Evolutionary conservation across 495 filamentous ascomycete species (phyloP).

Genomic region (Xylaria nigripes): DNA sequence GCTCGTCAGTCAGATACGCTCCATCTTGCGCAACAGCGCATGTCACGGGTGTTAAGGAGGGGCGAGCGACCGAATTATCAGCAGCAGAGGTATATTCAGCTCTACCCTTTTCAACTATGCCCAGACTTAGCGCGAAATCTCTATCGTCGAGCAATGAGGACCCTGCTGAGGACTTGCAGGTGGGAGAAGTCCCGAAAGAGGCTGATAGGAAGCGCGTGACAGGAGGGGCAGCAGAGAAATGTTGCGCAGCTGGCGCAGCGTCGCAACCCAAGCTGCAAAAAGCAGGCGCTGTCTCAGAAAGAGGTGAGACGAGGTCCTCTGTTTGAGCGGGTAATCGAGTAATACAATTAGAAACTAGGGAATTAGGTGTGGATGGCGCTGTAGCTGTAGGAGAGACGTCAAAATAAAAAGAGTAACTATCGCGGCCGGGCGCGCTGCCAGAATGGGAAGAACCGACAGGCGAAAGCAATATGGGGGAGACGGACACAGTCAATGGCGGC

Average conservation of each 20-base stretch:
- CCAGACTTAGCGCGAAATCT: constrained; percentile 17
- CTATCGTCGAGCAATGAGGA: constrained; percentile 24
- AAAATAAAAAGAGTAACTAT: constrained; percentile 1
- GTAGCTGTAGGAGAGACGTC: neutral
- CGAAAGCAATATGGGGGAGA: constrained; percentile 7
- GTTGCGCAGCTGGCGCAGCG: constrained; percentile 3
- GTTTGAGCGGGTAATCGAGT: constrained; percentile 11
- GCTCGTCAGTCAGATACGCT: constrained; percentile 20
- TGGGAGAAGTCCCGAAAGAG: constrained; percentile 17
- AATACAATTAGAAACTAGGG: constrained; percentile 13
- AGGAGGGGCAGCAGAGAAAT: constrained; percentile 6
- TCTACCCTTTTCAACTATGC: neutral
- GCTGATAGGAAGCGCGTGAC: constrained; percentile 9
- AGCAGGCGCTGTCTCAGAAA: constrained; percentile 21
- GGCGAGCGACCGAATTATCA: constrained; percentile 13
- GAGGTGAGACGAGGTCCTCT: constrained; percentile 20
- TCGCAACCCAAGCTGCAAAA: constrained; percentile 16
- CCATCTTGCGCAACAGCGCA: constrained; percentile 17
- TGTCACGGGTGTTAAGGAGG: constrained; percentile 12
- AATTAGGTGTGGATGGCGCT: constrained; percentile 10
- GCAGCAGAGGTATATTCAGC: neutral
- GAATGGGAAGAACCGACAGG: neutral
- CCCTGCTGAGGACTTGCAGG: constrained; percentile 15
- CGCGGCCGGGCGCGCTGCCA: neutral
- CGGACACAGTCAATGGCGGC: constrained; percentile 10